Conservation (phyloP, 2,329 filamentous ascomycete species). For the Zymoseptoria passerinii region DNA sequence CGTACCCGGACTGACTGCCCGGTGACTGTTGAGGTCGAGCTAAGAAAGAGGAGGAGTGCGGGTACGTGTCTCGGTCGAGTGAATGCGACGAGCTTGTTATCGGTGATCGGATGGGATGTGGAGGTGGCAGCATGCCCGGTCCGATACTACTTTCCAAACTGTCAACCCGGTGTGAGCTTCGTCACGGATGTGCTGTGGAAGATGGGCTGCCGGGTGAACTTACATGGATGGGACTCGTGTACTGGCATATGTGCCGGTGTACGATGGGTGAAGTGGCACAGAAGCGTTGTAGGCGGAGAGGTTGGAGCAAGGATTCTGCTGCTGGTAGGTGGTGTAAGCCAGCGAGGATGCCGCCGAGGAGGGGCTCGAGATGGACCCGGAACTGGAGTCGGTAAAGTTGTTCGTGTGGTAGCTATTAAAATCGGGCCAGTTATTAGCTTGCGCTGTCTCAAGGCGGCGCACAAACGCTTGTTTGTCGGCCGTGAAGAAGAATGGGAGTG, state of each 20-base stretch:
- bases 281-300: constrained; percentile 26
- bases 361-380: constrained; percentile 46
- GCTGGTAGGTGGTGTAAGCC: constrained; percentile 32
- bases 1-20: constrained; percentile 20
- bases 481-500: constrained; percentile 3
- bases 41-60: constrained; percentile 20
- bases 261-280: constrained; percentile 32
- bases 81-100: constrained; percentile 23
- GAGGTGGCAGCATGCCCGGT: constrained; percentile 24
- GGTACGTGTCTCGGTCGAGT: constrained; percentile 23
- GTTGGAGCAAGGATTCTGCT: constrained; percentile 30
- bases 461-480: constrained; percentile 4
- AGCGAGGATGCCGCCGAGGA: constrained; percentile 42
- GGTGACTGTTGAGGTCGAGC: constrained; percentile 24
- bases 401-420: constrained; percentile 42
- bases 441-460: constrained; percentile 7
- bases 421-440: constrained; percentile 13
- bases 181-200: constrained; percentile 7
- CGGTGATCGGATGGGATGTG: constrained; percentile 17
- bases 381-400: constrained; percentile 46
- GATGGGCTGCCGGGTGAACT: constrained; percentile 28
- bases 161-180: constrained; percentile 22
- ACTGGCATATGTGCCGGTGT: constrained; percentile 31
- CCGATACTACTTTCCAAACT: constrained; percentile 21
- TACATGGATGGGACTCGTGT: constrained; percentile 38